Evolutionary conservation across 257 asterid genomes (phyloP), one percentile per base, ranked within the genome.

Genomic region (Leonotis leonurus): DNA sequence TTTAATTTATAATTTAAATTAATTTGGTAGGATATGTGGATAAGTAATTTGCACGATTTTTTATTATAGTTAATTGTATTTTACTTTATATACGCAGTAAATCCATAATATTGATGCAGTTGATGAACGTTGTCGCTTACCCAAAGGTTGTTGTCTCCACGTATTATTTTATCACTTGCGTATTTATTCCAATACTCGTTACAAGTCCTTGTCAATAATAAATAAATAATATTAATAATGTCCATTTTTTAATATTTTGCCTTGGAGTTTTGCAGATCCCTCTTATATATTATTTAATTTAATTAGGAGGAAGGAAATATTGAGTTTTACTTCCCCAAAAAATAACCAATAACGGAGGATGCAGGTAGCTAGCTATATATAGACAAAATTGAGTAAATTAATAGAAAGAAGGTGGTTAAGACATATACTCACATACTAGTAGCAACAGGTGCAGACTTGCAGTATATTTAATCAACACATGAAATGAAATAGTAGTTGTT

Each of bases 401-500:
- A n/a, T n/a, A n/a, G n/a, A n/a, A n/a, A n/a, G n/a, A n/a, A n/a
- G n/a, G n/a, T n/a, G n/a, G n/a, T n/a, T n/a, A n/a, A n/a, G n/a
- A n/a, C n/a, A n/a, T n/a, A n/a, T n/a, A n/a, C n/a, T n/a, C n/a
- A n/a, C n/a, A n/a, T n/a, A n/a, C n/a, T n/a, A n/a, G n/a, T n/a
- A n/a, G n/a, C n/a, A n/a, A n/a, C n/a, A n/a, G n/a, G n/a, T n/a
- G n/a, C n/a, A 33, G 11, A 33, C 39, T 6, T 33, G 39, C n/a
- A 10, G 20, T 43, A 10, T 14, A 30, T 58, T 45, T 13, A 50
- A 59, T 13, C 50, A 69, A 69, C 85, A 80, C 83, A 83, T 79
- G 83, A 79, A 81, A 83, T 79, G 83, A 79, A 81, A 79, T 79
- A 79, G 78, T 71, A 27, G 87, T 52, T 65, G 74, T n/a, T n/a